Percentiles rank a stretch among this genome's conserved stretches.
Conservation (phyloP, 108 stramenopile species). For the Pseudonitzschia multiseries region DNA sequence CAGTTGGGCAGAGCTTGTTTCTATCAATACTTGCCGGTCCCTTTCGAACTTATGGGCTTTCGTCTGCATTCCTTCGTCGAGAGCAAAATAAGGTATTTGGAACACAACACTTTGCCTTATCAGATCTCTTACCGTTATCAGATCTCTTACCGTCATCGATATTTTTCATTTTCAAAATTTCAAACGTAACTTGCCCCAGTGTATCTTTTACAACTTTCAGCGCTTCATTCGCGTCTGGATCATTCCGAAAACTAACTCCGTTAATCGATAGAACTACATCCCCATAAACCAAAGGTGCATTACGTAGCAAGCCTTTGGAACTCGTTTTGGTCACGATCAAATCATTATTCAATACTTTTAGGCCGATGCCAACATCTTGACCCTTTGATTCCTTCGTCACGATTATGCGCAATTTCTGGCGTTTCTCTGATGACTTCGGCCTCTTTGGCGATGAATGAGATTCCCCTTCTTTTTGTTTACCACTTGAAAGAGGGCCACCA, state of each 20-base stretch:
- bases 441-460: background rate
- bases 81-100: background rate
- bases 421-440: background rate
- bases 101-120: conserved; percentile 1
- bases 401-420: conserved; percentile 6
- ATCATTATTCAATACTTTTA: conserved; percentile 3
- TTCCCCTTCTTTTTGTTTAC: background rate
- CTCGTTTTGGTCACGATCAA: conserved; percentile 21
- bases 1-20: too few species aligned
- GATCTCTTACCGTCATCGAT: background rate
- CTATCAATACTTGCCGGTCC: background rate
- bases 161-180: conserved; percentile 23
- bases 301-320: conserved; percentile 17
- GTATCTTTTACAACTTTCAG: conserved; percentile 5
- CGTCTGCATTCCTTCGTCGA: conserved; percentile 5
- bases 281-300: conserved; percentile 19
- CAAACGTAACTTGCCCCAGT: conserved; percentile 11
- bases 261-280: conserved; percentile 32
- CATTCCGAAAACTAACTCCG: conserved; percentile 15
- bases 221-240: conserved; percentile 20
- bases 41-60: background rate
- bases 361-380: conserved; percentile 23
- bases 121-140: too few species aligned
- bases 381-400: conserved; percentile 11
- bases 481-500: background rate